Percentiles rank a stretch among this genome's conserved stretches.
phyloP scores from a whole-genome alignment of 352 stramenopile species.

The Phytophthora boehmeriae region DNA sequence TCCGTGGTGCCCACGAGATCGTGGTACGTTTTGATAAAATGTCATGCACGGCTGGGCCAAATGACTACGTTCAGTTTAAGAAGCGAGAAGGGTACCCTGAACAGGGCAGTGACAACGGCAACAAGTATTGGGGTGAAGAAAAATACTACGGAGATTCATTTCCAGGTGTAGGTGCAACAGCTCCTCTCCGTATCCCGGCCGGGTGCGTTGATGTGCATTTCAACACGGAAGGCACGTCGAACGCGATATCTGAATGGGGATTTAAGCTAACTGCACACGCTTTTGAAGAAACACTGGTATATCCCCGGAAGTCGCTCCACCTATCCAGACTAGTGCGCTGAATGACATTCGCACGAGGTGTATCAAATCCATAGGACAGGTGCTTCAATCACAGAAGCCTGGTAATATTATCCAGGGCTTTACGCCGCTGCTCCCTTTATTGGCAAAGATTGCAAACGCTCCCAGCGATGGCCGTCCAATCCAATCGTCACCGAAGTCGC shows the following conservation, averaged over 20 bases:
- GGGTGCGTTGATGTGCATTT: slow-evolving; percentile 75
- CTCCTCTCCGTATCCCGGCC: slow-evolving; percentile 69
- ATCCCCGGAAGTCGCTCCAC: slow-evolving; percentile 65
- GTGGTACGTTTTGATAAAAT: slow-evolving; percentile 82
- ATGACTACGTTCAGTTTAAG: slow-evolving; percentile 85
- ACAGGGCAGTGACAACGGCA: slow-evolving; percentile 12
- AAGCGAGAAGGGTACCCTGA: slow-evolving; percentile 43
- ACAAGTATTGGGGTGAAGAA: slow-evolving; percentile 68
- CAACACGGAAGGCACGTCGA: slow-evolving; percentile 58
- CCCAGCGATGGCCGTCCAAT: slow-evolving; percentile 51
- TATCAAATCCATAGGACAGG: slow-evolving; percentile 54
- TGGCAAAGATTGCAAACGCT: slow-evolving; percentile 54
- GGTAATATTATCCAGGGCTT: slow-evolving; percentile 17
- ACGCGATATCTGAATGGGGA: slow-evolving; percentile 66
- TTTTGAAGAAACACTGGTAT: slow-evolving; percentile 56
- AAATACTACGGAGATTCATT: slow-evolving; percentile 79
- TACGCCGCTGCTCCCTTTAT: slow-evolving; percentile 29
- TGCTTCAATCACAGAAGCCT: slow-evolving; percentile 33
- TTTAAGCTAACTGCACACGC: slow-evolving; percentile 82
- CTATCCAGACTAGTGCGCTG: slow-evolving; percentile 41
- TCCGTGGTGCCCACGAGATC: slow-evolving; percentile 73
- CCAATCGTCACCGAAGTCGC: slow-evolving; percentile 49
- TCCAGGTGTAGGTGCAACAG: slow-evolving; percentile 58
- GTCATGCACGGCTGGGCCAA: slow-evolving; percentile 67
- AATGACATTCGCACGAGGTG: slow-evolving; percentile 62